Evolutionary conservation across 805 yeast species (phyloP).

Genomic region (Torulaspora microellipsoides): DNA sequence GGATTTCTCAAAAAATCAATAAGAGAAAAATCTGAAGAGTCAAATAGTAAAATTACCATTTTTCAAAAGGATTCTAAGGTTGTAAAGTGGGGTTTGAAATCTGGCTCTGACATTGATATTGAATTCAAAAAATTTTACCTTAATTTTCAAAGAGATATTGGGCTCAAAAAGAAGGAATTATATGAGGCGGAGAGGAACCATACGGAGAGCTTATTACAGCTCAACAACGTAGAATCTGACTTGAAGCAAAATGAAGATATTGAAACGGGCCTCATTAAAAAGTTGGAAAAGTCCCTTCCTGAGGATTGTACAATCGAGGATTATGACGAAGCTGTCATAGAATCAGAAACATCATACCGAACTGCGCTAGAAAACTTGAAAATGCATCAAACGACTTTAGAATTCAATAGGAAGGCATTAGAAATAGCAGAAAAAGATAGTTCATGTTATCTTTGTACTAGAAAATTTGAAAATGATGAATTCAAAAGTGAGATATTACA

Average conservation of each 20-base stretch:
- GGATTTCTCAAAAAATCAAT: constrained; percentile 33
- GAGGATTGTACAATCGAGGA: constrained; percentile 43
- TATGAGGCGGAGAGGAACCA: constrained; percentile 12
- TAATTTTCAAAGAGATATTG: constrained; percentile 20
- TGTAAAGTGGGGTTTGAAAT: constrained; percentile 11
- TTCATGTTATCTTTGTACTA: constrained; percentile 67
- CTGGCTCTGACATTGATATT: constrained; percentile 17
- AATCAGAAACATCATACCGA: constrained; percentile 58
- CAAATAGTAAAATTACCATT: constrained; percentile 6
- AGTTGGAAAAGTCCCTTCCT: constrained; percentile 33
- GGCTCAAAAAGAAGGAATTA: constrained; percentile 12
- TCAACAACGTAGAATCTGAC: constrained; percentile 11
- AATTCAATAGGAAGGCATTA: constrained; percentile 67
- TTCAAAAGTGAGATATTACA: constrained; percentile 24
- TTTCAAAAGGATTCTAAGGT: constrained; percentile 10
- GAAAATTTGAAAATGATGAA: constrained; percentile 49
- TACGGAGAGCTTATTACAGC: constrained; percentile 17
- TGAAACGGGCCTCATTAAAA: constrained; percentile 11
- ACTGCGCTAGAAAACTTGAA: constrained; percentile 61
- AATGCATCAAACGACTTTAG: constrained; percentile 61
- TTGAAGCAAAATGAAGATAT: constrained; percentile 12
- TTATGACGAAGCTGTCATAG: constrained; percentile 47
- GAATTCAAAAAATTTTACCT: constrained; percentile 20
- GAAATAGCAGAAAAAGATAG: constrained; percentile 52
- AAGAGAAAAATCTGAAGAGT: constrained; percentile 15